A percentile compares a stretch with the other conserved stretches of the same genome.
Evolutionary conservation across 2,329 filamentous ascomycete species (phyloP).

Genomic region (Thelonectria rubi): DNA sequence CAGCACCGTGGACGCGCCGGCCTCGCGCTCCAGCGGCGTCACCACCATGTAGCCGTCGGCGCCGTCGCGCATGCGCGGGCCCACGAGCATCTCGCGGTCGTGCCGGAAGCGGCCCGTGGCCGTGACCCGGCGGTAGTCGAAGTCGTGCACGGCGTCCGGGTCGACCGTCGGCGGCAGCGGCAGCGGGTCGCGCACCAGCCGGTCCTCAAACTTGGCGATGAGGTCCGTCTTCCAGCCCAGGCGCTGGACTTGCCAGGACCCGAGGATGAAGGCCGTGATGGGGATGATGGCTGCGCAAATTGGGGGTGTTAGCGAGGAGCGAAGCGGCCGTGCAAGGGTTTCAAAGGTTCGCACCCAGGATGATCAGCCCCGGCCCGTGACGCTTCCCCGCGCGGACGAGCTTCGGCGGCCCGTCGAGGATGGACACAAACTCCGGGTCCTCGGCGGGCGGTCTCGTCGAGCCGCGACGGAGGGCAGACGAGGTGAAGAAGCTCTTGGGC

Average conservation of each 20-base stretch:
- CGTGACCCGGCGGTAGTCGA: slow-evolving; percentile 88
- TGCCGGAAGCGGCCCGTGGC: slow-evolving; percentile 80
- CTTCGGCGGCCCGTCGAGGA: slow-evolving; percentile 85
- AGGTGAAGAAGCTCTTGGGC: slow-evolving; percentile 32
- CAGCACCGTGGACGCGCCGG: slow-evolving; percentile 73
- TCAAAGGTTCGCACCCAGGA: slow-evolving; percentile 71
- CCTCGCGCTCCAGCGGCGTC: slow-evolving; percentile 83
- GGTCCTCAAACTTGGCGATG: slow-evolving; percentile 91
- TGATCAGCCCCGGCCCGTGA: slow-evolving; percentile 82
- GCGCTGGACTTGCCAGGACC: slow-evolving; percentile 94
- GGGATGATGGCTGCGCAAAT: slow-evolving; percentile 78
- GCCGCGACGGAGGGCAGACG: slow-evolving; percentile 33
- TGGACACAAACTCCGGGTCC: slow-evolving; percentile 81
- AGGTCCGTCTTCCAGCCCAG: slow-evolving; percentile 94
- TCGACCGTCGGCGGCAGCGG: slow-evolving; percentile 87
- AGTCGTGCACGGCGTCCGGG: slow-evolving; percentile 81
- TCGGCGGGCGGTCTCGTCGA: slow-evolving; percentile 64
- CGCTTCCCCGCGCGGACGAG: slow-evolving; percentile 77
- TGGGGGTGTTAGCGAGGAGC: neutral
- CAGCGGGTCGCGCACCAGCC: slow-evolving; percentile 83
- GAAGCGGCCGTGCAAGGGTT: neutral
- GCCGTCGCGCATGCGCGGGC: slow-evolving; percentile 87
- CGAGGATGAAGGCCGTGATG: slow-evolving; percentile 86
- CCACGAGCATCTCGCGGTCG: slow-evolving; percentile 95
- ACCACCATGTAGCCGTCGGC: slow-evolving; percentile 91